These are phyloP conservation scores for Phanerodontia chrysosporium DNA, from an alignment of 768 basidiomycete species.

Conservation along the genomic window DNA sequence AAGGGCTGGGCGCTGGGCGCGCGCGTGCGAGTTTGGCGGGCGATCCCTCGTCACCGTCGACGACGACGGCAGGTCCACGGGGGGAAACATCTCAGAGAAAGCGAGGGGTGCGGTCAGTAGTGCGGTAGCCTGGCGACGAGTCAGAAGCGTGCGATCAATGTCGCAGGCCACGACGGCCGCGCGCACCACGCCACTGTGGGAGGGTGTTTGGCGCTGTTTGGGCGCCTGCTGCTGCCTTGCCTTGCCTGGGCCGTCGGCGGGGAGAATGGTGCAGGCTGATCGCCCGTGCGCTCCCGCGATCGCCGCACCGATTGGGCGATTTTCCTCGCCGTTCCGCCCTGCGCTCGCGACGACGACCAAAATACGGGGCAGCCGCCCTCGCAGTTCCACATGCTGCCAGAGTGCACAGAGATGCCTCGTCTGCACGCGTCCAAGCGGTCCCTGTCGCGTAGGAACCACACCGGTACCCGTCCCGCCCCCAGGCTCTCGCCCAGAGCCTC, in stretches of 20 bases:
- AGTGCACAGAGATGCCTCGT: neutral
- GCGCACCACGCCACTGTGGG: neutral
- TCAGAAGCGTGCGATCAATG: neutral
- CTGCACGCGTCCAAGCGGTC: neutral
- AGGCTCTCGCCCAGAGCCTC: neutral
- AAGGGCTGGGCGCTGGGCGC: neutral
- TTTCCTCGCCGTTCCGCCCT: too few species aligned
- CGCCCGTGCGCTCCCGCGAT: neutral
- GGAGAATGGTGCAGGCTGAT: neutral
- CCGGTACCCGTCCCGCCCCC: neutral
- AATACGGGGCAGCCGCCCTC: too few species aligned
- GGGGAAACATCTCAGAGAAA: neutral
- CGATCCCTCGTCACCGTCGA: neutral
- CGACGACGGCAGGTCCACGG: neutral
- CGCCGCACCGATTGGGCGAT: too few species aligned
- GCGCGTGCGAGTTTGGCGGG: neutral
- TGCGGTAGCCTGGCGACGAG: neutral
- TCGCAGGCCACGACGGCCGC: neutral
- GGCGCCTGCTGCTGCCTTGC: neutral
- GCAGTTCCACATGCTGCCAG: neutral
- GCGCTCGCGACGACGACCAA: too few species aligned
- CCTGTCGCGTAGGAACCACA: constrained; percentile 1
- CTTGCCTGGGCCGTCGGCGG: neutral
- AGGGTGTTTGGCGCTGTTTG: neutral
- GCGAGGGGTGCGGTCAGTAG: neutral